Base-by-base conservation (phyloP, 2,329 filamentous ascomycete species). In the Apiospora arundinis region DNA sequence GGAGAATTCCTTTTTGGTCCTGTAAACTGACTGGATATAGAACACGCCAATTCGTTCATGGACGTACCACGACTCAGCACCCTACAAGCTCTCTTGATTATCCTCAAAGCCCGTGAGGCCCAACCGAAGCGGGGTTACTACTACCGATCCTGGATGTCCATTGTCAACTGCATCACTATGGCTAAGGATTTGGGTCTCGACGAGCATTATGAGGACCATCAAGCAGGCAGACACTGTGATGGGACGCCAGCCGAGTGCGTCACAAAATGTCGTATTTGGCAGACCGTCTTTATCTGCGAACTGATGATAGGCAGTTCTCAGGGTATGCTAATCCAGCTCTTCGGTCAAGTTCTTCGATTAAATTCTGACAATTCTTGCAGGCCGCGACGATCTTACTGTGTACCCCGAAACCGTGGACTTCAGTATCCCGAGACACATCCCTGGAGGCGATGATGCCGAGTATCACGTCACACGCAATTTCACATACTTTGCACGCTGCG, bases 81-180 rank as follows among this genome's bases (percentile, higher is more conserved):
- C 0, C 91, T 98, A 12, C 95, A 98, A 82, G 95, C 95, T 3
- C 85, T 97, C 73, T 84, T 98, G 63, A 91, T 98, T 63, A 87
- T 98, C 23, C 84, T 98, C 60, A 98, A 98, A 81, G 96, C 95
- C 1, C 90, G 95, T 74, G 95, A 98, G 81, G 93, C 93, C n/a
- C 91, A 93, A 11, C 95, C 95, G 0, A 97, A 97, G 79, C 91
- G 94, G 72, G 96, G 96, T 0, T 98, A 98, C 80, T 98, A 96
- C 81, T 98, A 96, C 82, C 92, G 95, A 48, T 98, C 96, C 0
- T 98, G 96, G 95, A 97, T 98, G 90, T 94, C 93, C 6, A 91
- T 97, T 25, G 95, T 97, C 69, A 94, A 95, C 73, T 94, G 95
- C 74, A 92, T 97, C 9, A 92, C 95, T 66, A 97, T 98, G 94